phyloP scores from a whole-genome alignment of 2,329 filamentous ascomycete species.

The Penicillium fuscoglaucum region DNA sequence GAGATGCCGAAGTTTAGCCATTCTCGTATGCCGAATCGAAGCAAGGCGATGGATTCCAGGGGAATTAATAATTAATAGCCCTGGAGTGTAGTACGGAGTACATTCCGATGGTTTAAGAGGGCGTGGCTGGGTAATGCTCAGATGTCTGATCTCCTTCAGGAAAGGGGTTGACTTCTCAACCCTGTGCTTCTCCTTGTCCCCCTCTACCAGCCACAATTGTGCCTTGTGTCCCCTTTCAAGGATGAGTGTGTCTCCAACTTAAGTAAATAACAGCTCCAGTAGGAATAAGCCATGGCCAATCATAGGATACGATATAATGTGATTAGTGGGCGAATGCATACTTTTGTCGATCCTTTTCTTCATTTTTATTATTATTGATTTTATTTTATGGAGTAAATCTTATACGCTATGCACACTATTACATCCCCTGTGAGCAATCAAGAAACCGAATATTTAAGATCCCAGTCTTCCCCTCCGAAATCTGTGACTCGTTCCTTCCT shows the following conservation, averaged over 20 bases:
- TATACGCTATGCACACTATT: neutral
- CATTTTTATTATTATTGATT: neutral
- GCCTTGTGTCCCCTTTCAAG: slow-evolving; percentile 2
- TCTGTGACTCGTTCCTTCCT: neutral
- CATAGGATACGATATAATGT: neutral
- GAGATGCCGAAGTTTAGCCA: neutral
- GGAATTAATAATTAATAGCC: too few relatives aligned
- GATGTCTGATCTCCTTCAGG: neutral
- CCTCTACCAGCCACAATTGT: slow-evolving; percentile 7
- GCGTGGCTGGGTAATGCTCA: neutral
- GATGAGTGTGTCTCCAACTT: neutral
- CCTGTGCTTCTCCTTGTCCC: neutral
- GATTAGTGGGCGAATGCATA: slow-evolving; percentile 4
- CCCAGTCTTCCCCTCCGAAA: neutral
- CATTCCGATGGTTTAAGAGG: neutral
- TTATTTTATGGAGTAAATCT: neutral
- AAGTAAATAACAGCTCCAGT: neutral
- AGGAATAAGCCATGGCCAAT: neutral
- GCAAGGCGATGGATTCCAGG: neutral
- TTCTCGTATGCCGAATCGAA: neutral
- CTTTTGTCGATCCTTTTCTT: slow-evolving; percentile 8
- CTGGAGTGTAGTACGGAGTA: too few relatives aligned
- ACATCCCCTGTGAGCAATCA: slow-evolving; percentile 3
- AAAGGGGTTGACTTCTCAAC: neutral
- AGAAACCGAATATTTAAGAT: slow-evolving; percentile 1